A percentile compares a stretch with the other conserved stretches of the same genome.
phyloP scores from a whole-genome alignment of 345 rosid species.

The Litchi chinensis region DNA sequence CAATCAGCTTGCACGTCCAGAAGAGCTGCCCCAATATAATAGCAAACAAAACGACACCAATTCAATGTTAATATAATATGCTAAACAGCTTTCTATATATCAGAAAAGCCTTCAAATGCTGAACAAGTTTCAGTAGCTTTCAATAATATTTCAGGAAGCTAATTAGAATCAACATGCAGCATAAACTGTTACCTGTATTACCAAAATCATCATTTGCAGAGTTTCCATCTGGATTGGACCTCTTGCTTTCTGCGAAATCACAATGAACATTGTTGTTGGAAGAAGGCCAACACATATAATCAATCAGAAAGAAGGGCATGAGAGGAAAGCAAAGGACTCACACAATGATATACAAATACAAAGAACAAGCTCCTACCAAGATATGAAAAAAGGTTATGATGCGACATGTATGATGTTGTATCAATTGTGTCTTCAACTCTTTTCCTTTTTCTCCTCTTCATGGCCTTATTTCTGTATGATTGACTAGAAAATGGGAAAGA shows the following conservation, averaged over 20 bases:
- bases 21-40: constrained; percentile 31
- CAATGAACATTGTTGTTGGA: neutral
- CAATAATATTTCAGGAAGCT: neutral
- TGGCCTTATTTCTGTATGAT: constrained; percentile 48
- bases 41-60: constrained; percentile 18
- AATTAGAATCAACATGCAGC: constrained; percentile 11
- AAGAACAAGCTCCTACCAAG: constrained; percentile 45
- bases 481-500: constrained; percentile 69
- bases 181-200: constrained; percentile 40
- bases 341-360: constrained; percentile 19
- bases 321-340: neutral
- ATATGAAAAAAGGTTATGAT: constrained; percentile 72
- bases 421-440: constrained; percentile 64
- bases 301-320: neutral
- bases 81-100: neutral
- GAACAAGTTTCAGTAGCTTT: neutral
- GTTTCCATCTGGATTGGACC: constrained; percentile 57
- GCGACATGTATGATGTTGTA: constrained; percentile 55
- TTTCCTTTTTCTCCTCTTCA: constrained; percentile 74
- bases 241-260: constrained; percentile 65
- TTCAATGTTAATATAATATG: constrained; percentile 17
- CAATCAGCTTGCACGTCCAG: constrained; percentile 42
- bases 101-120: neutral
- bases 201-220: constrained; percentile 59
- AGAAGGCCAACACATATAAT: neutral